Conservation (phyloP, 2,329 filamentous ascomycete genomes). For the Aspergillus tamarii region DNA sequence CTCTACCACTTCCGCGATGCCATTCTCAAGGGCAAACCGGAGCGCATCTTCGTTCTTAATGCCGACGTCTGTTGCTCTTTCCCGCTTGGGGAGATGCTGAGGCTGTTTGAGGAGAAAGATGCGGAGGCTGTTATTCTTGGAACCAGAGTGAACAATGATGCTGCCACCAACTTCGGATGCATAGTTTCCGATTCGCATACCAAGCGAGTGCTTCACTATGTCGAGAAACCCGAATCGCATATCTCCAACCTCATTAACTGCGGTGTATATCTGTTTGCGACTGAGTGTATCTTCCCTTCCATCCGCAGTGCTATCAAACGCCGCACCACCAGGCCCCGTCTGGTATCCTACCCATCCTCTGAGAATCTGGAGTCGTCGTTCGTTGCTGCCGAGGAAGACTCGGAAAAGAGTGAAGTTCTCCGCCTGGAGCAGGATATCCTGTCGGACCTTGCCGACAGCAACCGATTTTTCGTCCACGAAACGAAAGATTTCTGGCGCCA, state of each 20-base stretch:
- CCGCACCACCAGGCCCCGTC: constrained; percentile 84
- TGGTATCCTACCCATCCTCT: constrained; percentile 93
- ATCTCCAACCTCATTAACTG: constrained; percentile 99
- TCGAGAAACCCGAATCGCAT: constrained; percentile 97
- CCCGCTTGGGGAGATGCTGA: constrained; percentile 92
- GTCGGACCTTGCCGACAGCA: constrained; percentile 91
- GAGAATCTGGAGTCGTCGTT: constrained; percentile 81
- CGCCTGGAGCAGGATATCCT: constrained; percentile 97
- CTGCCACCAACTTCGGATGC: constrained; percentile 95
- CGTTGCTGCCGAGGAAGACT: constrained; percentile 70
- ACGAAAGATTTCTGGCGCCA: constrained; percentile 99
- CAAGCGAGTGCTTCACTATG: constrained; percentile 95
- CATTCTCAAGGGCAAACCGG: constrained; percentile 92
- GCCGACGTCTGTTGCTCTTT: constrained; percentile 99
- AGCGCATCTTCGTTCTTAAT: constrained; percentile 96
- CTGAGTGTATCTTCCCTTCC: constrained; percentile 93
- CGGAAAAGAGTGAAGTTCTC: constrained; percentile 80
- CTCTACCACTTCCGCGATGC: constrained; percentile 99
- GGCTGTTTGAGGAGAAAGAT: constrained; percentile 90
- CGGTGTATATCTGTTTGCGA: constrained; percentile 95
- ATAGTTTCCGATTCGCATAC: constrained; percentile 94
- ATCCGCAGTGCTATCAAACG: constrained; percentile 95
- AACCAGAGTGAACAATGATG: constrained; percentile 86
- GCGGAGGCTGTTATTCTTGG: constrained; percentile 96
- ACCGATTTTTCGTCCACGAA: constrained; percentile 97